phyloP scores from a whole-genome alignment of 257 asterid genomes.

The Eucommia ulmoides region DNA sequence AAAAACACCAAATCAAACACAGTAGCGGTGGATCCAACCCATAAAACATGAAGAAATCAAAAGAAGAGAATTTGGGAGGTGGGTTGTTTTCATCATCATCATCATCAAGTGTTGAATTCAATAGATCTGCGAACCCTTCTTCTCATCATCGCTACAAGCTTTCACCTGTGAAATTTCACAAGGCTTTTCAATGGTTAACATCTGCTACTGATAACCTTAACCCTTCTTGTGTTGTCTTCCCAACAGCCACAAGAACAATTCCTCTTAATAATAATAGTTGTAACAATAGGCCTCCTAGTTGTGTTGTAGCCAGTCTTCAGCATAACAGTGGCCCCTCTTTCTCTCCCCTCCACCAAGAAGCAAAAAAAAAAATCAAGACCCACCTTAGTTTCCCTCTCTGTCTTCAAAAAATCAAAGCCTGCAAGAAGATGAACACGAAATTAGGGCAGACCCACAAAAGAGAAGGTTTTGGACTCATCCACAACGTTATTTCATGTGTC shows the following conservation, averaged over 20 bases:
- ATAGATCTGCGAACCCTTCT: slow-evolving; percentile 61
- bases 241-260: slow-evolving; percentile 77
- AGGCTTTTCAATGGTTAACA: slow-evolving; percentile 89
- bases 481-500: slow-evolving; percentile 61
- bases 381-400: slow-evolving; percentile 25
- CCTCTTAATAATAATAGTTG: slow-evolving; percentile 16
- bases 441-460: slow-evolving; percentile 13
- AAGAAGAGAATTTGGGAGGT: slow-evolving; percentile 45
- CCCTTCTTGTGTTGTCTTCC: slow-evolving; percentile 62
- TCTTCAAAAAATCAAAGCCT: slow-evolving; percentile 17
- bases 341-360: slow-evolving; percentile 27
- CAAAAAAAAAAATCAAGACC: slow-evolving; percentile 27
- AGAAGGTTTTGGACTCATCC: slow-evolving; percentile 25
- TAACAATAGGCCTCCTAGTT: too few species aligned
- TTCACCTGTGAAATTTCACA: slow-evolving; percentile 42
- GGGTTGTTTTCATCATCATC: slow-evolving; percentile 33
- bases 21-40: slow-evolving; percentile 30
- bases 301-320: slow-evolving; percentile 39
- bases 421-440: slow-evolving; percentile 17
- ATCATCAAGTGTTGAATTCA: slow-evolving; percentile 42
- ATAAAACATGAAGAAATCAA: slow-evolving; percentile 11
- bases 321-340: slow-evolving; percentile 45
- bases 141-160: slow-evolving; percentile 38
- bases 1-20: slow-evolving; percentile 1
- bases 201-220: slow-evolving; percentile 59